A percentile compares a stretch with the other conserved stretches of the same genome.
Conservation (phyloP, 805 yeast genomes). For the Candida insectorum region DNA sequence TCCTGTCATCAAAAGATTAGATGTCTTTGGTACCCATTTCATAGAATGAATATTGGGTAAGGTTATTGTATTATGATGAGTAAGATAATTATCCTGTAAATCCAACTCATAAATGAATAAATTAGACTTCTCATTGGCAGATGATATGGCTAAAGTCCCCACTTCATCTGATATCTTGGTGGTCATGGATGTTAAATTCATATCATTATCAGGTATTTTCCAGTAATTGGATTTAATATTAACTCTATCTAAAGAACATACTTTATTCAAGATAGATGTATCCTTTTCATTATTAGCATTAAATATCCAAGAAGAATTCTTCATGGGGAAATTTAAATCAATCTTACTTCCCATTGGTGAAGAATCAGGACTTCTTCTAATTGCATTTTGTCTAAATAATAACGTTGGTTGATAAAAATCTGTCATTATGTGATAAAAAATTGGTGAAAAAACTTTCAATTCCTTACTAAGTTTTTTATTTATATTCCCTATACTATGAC, state of each 20-base stretch:
- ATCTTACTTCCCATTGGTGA: constrained; percentile 21
- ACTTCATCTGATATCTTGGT: constrained; percentile 12
- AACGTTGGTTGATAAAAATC: constrained; percentile 40
- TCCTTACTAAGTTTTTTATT: too few relatives aligned
- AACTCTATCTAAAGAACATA: constrained; percentile 37
- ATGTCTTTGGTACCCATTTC: constrained; percentile 47
- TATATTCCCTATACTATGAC: too few relatives aligned
- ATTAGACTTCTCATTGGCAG: constrained; percentile 44
- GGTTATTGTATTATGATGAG: constrained; percentile 58
- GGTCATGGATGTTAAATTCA: constrained; percentile 45
- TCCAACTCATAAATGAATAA: constrained; percentile 51
- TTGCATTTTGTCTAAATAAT: constrained; percentile 41
- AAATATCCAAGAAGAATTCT: constrained; percentile 27
- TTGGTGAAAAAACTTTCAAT: too few relatives aligned
- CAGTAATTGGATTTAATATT: constrained; percentile 44
- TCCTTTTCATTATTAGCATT: constrained; percentile 22
- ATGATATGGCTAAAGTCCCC: constrained; percentile 50
- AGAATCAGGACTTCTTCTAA: constrained; percentile 22
- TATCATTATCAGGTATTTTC: constrained; percentile 41
- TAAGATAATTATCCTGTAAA: constrained; percentile 35
- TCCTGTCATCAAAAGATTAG: constrained; percentile 59
- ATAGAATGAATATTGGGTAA: constrained; percentile 53
- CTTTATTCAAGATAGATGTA: constrained; percentile 36
- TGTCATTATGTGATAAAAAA: constrained; percentile 14
- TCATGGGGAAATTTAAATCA: constrained; percentile 2